phyloP scores from a whole-genome alignment of 2,329 filamentous ascomycete genomes.

The Penicillium sp. region DNA sequence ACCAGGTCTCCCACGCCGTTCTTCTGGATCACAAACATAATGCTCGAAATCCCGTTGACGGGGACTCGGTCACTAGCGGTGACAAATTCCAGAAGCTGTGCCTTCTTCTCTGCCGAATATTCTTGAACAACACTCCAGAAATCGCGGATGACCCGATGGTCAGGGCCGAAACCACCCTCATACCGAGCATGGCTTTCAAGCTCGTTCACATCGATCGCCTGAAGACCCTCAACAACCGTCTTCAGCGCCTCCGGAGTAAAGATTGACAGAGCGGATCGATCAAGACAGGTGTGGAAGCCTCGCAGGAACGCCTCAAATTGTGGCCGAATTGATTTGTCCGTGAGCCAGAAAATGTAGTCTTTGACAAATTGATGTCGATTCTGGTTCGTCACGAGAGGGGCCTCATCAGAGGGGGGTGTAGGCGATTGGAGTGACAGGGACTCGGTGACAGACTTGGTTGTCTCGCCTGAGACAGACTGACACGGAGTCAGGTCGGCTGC shows the following conservation, averaged over 20 bases:
- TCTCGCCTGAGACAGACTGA: conserved; percentile 14
- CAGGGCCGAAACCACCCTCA: conserved; percentile 70
- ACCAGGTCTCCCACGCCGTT: conserved; percentile 63
- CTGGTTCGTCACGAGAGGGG: conserved; percentile 72
- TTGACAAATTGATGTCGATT: conserved; percentile 76
- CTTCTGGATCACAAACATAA: conserved; percentile 79
- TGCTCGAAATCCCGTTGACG: conserved; percentile 75
- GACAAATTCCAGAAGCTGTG: conserved; percentile 83
- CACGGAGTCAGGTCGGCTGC: conserved; percentile 9
- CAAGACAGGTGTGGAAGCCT: conserved; percentile 75
- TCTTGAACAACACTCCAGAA: conserved; percentile 84
- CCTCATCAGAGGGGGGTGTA: conserved; percentile 47
- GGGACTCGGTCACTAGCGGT: conserved; percentile 89
- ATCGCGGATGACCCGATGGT: conserved; percentile 66
- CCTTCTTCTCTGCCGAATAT: conserved; percentile 62
- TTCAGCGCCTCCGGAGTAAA: conserved; percentile 70
- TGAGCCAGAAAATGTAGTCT: conserved; percentile 83
- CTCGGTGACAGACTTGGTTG: conserved; percentile 24
- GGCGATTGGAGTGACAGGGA: conserved; percentile 26
- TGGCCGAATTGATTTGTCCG: conserved; percentile 69
- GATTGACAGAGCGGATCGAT: conserved; percentile 67
- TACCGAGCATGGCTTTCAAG: conserved; percentile 72
- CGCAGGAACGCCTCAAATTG: conserved; percentile 78
- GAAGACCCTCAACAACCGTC: conserved; percentile 75
- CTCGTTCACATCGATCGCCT: conserved; percentile 72